Conservation (phyloP, 345 rosid genomes). For the Eucalyptus shirleyi region DNA sequence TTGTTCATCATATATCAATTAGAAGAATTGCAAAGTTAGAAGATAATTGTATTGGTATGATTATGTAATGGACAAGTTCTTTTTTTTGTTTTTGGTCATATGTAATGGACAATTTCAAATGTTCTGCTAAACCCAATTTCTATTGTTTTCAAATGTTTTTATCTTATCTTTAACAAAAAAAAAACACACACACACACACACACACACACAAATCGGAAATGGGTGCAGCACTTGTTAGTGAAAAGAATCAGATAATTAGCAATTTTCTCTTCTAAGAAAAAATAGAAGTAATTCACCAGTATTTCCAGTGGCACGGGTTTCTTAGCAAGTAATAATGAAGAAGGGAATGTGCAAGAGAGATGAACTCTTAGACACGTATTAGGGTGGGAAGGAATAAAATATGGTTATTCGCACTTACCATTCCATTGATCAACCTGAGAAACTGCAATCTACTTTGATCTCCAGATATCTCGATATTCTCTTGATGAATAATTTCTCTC, state of each 20-base stretch:
- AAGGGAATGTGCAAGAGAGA: background rate
- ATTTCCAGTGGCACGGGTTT: too few species aligned
- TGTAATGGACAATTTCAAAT: background rate
- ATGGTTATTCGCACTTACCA: background rate
- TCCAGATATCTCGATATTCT: background rate
- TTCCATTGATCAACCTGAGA: rapidly evolving
- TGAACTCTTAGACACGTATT: background rate
- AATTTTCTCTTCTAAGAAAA: too few species aligned
- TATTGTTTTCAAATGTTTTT: too few species aligned
- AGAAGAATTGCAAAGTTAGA: too few species aligned
- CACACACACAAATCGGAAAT: too few species aligned
- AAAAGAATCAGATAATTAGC: background rate
- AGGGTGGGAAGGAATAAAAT: background rate
- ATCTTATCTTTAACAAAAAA: background rate
- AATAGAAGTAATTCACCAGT: background rate
- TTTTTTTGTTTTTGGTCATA: too few species aligned
- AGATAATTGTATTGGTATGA: background rate
- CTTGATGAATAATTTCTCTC: too few species aligned
- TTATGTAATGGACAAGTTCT: background rate
- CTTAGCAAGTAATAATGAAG: background rate
- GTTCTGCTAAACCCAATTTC: background rate
- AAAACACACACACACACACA: too few species aligned
- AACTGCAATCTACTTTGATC: background rate
- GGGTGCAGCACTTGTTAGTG: background rate
- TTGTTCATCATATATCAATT: background rate